These are phyloP conservation scores for Paramecium primaurelia DNA, from an alignment of 73 alveolate species.

Conservation along the genomic window DNA sequence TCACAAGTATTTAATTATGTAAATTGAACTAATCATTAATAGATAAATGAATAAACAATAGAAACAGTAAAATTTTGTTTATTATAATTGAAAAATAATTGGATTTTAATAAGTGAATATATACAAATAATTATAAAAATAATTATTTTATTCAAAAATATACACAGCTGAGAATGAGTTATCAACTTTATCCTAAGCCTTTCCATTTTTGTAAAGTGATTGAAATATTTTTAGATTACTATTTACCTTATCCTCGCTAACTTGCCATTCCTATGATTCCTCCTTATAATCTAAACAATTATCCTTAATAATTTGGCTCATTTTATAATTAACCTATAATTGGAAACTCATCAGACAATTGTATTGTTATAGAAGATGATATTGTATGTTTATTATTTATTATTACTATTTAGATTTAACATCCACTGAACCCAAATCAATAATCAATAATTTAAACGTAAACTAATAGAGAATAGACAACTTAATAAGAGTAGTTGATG, in stretches of 20 bases:
- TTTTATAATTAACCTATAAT: neutral
- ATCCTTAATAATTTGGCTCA: neutral
- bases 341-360: conserved; percentile 1
- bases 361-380: conserved; percentile 49
- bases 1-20: neutral
- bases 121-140: neutral
- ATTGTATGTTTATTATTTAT: neutral
- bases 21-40: neutral
- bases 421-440: conserved; percentile 16
- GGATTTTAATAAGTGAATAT: neutral
- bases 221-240: neutral
- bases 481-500: neutral
- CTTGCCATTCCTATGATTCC: neutral
- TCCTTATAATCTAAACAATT: neutral
- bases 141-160: neutral
- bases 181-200: neutral
- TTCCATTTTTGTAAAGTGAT: neutral
- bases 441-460: neutral
- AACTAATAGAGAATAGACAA: neutral
- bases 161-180: neutral
- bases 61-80: neutral
- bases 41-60: neutral
- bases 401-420: neutral
- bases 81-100: neutral
- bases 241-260: neutral